These are phyloP conservation scores for Pseudoscleropodium purum DNA, from an alignment of 225 moss, liverwort and hornwort species.

Conservation along the genomic window DNA sequence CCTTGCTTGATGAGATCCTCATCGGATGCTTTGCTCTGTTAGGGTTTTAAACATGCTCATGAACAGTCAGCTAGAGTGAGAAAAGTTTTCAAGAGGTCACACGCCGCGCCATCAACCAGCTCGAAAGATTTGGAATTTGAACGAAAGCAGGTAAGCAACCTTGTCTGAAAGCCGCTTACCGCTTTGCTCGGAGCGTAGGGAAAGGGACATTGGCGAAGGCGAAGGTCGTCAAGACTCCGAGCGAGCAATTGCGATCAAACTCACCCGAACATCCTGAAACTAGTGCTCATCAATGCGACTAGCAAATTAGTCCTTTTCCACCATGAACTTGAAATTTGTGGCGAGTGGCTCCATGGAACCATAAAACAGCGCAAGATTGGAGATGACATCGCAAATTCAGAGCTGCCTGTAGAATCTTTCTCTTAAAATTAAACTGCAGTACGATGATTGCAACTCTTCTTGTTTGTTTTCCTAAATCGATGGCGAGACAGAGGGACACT, in stretches of 20 bases:
- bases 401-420: background rate
- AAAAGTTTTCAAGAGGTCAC: background rate
- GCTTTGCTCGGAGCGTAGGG: constrained; percentile 8
- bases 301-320: background rate
- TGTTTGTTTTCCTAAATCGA: background rate
- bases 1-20: too few species aligned
- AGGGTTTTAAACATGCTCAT: background rate
- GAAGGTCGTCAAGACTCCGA: background rate
- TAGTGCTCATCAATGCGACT: background rate
- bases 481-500: background rate
- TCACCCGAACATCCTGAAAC: background rate
- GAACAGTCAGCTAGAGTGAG: background rate
- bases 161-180: background rate
- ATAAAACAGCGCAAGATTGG: background rate
- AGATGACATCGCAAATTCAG: background rate
- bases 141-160: background rate
- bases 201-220: background rate
- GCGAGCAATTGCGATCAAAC: background rate
- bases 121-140: background rate
- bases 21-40: too few species aligned
- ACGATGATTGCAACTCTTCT: background rate
- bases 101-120: background rate
- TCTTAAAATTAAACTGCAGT: background rate
- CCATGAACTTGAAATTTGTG: background rate
- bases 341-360: background rate